Evolutionary conservation across 225 moss, liverwort and hornwort genomes (phyloP).

Genomic region (Bryoerythrophyllum caledonicum): DNA sequence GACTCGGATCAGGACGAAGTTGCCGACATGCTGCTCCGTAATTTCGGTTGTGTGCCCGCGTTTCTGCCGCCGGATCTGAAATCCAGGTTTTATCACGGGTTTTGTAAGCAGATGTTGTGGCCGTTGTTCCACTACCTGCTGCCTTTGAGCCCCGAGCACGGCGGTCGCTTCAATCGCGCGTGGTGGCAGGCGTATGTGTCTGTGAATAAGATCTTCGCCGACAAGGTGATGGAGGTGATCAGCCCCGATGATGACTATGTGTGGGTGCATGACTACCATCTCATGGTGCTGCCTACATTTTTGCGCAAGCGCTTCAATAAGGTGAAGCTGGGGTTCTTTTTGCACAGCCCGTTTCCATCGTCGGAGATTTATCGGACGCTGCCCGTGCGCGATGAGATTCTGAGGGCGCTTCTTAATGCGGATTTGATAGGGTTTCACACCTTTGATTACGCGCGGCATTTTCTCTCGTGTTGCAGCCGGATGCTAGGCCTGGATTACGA

Average conservation of each 20-base stretch:
- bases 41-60: constrained; percentile 93
- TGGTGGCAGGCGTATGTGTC: constrained; percentile 98
- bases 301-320: constrained; percentile 92
- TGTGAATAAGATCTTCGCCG: constrained; percentile 92
- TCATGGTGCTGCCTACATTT: constrained; percentile 92
- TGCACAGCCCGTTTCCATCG: constrained; percentile 96
- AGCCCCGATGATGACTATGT: constrained; percentile 98
- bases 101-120: constrained; percentile 99
- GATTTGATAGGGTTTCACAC: constrained; percentile 99
- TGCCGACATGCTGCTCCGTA: constrained; percentile 67
- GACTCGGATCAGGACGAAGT: constrained; percentile 83
- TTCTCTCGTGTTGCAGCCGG: constrained; percentile 93
- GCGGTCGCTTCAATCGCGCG: constrained; percentile 87
- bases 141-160: constrained; percentile 85
- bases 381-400: constrained; percentile 93
- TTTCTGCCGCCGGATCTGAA: constrained; percentile 73
- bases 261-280: constrained; percentile 98
- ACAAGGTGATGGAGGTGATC: constrained; percentile 99
- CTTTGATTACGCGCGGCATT: constrained; percentile 98
- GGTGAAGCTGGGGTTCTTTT: constrained; percentile 93
- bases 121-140: constrained; percentile 95
- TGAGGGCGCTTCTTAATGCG: constrained; percentile 83
- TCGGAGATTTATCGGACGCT: constrained; percentile 97
- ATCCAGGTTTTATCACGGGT: constrained; percentile 86
- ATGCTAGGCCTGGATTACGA: constrained; percentile 96